These are phyloP conservation scores for Exophiala alcalophila DNA, from an alignment of 2,329 filamentous ascomycete genomes.

Conservation along the genomic window DNA sequence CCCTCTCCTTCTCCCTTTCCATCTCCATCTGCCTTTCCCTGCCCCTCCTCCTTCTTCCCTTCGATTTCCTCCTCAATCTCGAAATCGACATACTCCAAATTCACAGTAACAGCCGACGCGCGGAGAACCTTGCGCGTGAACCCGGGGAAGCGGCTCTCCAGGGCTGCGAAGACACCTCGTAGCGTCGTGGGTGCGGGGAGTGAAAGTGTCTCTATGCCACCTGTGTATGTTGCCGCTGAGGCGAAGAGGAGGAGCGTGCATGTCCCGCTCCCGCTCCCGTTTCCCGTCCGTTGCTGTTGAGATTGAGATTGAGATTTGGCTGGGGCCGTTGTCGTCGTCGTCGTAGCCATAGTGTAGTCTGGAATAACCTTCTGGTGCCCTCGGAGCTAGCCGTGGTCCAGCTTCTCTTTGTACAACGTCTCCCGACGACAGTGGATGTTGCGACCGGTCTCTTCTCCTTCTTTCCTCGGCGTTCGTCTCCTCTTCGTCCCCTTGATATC, in stretches of 20 bases:
- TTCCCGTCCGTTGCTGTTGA: neutral
- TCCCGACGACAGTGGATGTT: no score
- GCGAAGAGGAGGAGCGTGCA: conserved; percentile 50
- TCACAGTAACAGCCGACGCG: conserved; percentile 43
- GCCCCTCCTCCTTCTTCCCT: neutral
- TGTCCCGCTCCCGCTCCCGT: conserved; percentile 17
- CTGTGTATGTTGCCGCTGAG: conserved; percentile 41
- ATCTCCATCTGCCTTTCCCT: neutral
- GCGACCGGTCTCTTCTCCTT: neutral
- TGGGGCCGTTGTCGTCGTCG: neutral
- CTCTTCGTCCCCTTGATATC: no score
- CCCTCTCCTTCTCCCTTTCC: conserved; percentile 4
- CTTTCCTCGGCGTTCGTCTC: no score
- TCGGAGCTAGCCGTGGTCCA: no score
- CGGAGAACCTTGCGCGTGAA: conserved; percentile 39
- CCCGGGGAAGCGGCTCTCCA: conserved; percentile 43
- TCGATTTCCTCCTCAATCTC: conserved; percentile 8
- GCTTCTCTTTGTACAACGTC: neutral
- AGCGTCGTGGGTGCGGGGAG: conserved; percentile 44
- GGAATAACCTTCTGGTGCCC: no score
- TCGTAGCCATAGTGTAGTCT: no score
- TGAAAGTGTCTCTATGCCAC: conserved; percentile 38
- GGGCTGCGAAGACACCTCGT: conserved; percentile 36
- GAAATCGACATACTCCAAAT: conserved; percentile 46
- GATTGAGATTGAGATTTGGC: neutral